These are phyloP conservation scores for Aspergillus aculeatus DNA, from an alignment of 2,329 filamentous ascomycete species.

Conservation along the genomic window DNA sequence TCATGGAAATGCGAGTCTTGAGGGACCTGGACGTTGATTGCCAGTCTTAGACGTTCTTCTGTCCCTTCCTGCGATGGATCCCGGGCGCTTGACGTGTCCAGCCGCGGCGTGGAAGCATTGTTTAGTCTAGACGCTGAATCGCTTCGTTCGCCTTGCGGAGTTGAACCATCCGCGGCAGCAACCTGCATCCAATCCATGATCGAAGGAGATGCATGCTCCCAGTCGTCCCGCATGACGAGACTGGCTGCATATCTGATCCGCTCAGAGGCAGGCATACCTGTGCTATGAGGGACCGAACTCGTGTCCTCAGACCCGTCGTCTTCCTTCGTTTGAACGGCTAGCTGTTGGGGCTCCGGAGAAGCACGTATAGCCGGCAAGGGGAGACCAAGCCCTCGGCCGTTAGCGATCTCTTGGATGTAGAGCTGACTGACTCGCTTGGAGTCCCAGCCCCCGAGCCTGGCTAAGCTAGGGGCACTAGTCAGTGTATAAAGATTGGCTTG, in stretches of 20 bases:
- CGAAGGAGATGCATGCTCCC: constrained; percentile 50
- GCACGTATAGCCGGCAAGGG: constrained; percentile 20
- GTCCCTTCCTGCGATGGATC: constrained; percentile 27
- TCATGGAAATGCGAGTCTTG: constrained; percentile 26
- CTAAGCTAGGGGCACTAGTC: constrained; percentile 52
- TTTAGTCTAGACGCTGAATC: constrained; percentile 15
- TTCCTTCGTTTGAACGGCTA: constrained; percentile 13
- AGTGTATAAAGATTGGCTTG: constrained; percentile 45
- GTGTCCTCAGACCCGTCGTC: constrained; percentile 34
- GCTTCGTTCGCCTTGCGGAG: constrained; percentile 37
- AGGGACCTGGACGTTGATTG: constrained; percentile 41
- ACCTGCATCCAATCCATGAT: constrained; percentile 51
- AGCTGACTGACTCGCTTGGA: constrained; percentile 55
- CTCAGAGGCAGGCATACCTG: constrained; percentile 28
- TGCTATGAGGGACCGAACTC: constrained; percentile 33
- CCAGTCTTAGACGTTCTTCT: constrained; percentile 43
- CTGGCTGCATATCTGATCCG: constrained; percentile 40
- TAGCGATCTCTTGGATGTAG: constrained; percentile 52
- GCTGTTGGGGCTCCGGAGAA: constrained; percentile 23
- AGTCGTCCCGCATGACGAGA: constrained; percentile 47
- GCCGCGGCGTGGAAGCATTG: constrained; percentile 27
- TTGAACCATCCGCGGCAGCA: constrained; percentile 39
- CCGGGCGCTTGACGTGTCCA: constrained; percentile 18
- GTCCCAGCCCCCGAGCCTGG: constrained; percentile 55
- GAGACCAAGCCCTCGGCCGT: constrained; percentile 29